Conservation (phyloP, 805 yeast genomes). For the Lipomyces mesembrius region DNA sequence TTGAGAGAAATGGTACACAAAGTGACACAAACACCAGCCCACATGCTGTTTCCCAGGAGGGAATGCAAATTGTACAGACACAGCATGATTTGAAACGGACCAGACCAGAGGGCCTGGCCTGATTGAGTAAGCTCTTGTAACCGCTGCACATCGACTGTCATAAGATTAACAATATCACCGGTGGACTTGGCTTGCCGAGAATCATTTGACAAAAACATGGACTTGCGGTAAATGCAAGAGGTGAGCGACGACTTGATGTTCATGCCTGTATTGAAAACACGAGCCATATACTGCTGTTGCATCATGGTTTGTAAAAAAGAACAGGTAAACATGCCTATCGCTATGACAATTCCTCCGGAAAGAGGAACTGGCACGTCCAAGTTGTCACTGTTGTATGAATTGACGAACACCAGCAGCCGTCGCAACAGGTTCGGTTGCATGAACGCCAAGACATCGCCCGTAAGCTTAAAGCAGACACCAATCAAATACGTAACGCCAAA, state of each 20-base stretch:
- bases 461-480: constrained; percentile 72
- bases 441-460: constrained; percentile 77
- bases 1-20: constrained; percentile 80
- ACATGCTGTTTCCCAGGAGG: constrained; percentile 79
- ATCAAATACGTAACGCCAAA: constrained; percentile 71
- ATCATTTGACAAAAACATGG: constrained; percentile 67
- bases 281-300: constrained; percentile 60
- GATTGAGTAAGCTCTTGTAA: constrained; percentile 71
- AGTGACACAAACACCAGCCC: constrained; percentile 89
- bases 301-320: constrained; percentile 66
- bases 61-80: constrained; percentile 77
- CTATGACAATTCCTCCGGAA: constrained; percentile 64
- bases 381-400: constrained; percentile 48
- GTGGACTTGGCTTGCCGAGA: constrained; percentile 64
- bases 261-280: constrained; percentile 58
- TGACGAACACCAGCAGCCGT: constrained; percentile 63
- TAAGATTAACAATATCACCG: constrained; percentile 78
- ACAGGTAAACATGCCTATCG: constrained; percentile 64
- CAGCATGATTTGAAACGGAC: constrained; percentile 83
- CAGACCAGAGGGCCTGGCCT: constrained; percentile 85
- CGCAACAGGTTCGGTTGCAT: constrained; percentile 81
- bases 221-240: constrained; percentile 72
- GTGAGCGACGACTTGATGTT: constrained; percentile 67
- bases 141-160: constrained; percentile 73
- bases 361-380: constrained; percentile 50